These are phyloP conservation scores for Turnera subulata DNA, from an alignment of 345 rosid genomes.

Conservation along the genomic window DNA sequence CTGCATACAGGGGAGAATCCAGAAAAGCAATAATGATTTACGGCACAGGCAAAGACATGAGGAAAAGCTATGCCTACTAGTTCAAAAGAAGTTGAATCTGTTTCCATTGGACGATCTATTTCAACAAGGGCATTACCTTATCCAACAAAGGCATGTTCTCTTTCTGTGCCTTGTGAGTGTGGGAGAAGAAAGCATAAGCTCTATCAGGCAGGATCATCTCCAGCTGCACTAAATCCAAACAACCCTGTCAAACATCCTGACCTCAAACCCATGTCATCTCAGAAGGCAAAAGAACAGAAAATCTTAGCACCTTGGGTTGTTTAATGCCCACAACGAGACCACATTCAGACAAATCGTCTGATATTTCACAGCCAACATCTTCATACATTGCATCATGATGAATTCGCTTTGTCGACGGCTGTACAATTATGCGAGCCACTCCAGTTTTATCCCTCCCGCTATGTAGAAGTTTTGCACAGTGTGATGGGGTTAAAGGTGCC, in stretches of 20 bases:
- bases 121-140: constrained; percentile 41
- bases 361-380: constrained; percentile 79
- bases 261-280: neutral
- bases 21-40: too few relatives aligned
- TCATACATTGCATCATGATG: constrained; percentile 77
- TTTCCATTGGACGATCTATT: neutral
- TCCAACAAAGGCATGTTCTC: constrained; percentile 82
- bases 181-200: constrained; percentile 91
- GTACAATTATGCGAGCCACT: constrained; percentile 66
- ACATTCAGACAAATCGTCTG: constrained; percentile 83
- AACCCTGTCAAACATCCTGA: neutral
- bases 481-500: constrained; percentile 80
- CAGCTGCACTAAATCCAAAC: constrained; percentile 36
- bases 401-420: constrained; percentile 89
- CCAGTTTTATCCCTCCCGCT: constrained; percentile 66
- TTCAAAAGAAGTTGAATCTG: too few relatives aligned
- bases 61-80: too few relatives aligned
- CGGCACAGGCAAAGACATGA: too few relatives aligned
- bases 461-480: constrained; percentile 80
- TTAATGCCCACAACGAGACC: constrained; percentile 82
- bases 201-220: constrained; percentile 74
- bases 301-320: constrained; percentile 58
- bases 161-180: constrained; percentile 84
- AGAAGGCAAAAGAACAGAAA: neutral
- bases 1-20: constrained; percentile 25